Conservation (phyloP, 495 filamentous ascomycete species). For the Penicillium robsamsonii region DNA sequence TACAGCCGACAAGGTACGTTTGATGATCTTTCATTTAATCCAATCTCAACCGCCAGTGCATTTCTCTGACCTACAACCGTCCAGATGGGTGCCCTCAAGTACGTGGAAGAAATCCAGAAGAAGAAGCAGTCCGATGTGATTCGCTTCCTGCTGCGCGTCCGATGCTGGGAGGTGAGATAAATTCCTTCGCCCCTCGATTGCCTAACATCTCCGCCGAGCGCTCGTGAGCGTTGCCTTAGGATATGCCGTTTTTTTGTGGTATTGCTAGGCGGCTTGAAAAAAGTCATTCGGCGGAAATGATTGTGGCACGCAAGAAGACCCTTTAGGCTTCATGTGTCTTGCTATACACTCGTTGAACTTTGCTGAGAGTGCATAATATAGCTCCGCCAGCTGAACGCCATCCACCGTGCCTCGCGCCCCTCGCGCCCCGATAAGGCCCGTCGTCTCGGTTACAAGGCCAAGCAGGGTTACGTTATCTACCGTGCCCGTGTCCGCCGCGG, state of each 20-base stretch:
- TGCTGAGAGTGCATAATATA: constrained; percentile 99
- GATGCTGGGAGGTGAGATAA: constrained; percentile 99
- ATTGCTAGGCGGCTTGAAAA: constrained; percentile 40
- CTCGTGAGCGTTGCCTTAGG: constrained; percentile 47
- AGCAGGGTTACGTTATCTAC: constrained; percentile 99
- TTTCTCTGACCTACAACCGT: constrained; percentile 16
- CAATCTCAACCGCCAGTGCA: constrained; percentile 6
- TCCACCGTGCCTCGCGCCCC: constrained; percentile 97
- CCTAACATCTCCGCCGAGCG: constrained; percentile 49
- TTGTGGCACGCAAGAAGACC: constrained; percentile 45
- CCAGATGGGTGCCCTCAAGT: constrained; percentile 93
- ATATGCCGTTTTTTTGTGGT: constrained; percentile 35
- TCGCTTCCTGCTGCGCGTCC: constrained; percentile 98
- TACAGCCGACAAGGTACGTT: constrained; percentile 53
- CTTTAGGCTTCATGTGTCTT: constrained; percentile 52
- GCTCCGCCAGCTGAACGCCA: constrained; percentile 97
- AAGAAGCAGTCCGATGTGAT: constrained; percentile 99
- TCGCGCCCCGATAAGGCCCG: constrained; percentile 99
- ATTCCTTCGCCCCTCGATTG: constrained; percentile 46
- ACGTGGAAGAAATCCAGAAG: constrained; percentile 99
- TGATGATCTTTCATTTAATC: not conserved
- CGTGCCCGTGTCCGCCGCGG: constrained; percentile 95
- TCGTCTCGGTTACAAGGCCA: constrained; percentile 99
- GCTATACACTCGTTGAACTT: constrained; percentile 99
- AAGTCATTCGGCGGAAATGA: constrained; percentile 42